These are phyloP conservation scores for Recurvomyces mirabilis DNA, from an alignment of 495 filamentous ascomycete genomes.

Conservation along the genomic window DNA sequence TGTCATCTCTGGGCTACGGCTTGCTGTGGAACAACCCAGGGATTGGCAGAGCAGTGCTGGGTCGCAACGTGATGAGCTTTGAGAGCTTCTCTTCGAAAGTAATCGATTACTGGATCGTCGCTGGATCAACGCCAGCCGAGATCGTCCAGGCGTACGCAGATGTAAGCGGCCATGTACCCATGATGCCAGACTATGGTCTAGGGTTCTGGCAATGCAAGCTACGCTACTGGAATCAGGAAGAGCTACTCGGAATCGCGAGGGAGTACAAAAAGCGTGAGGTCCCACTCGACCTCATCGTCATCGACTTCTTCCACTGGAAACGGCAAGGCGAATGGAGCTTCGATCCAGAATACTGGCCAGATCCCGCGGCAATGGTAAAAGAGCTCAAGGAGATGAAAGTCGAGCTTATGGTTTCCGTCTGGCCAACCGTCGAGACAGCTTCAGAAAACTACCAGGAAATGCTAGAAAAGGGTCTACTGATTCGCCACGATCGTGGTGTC, in stretches of 20 bases:
- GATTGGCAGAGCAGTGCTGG: conserved; percentile 45
- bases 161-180: conserved; percentile 43
- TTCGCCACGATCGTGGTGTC: conserved; percentile 43
- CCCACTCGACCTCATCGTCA: conserved; percentile 46
- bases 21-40: conserved; percentile 50
- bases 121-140: conserved; percentile 40
- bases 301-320: conserved; percentile 53
- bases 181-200: conserved; percentile 53
- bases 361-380: conserved; percentile 45
- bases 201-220: conserved; percentile 55
- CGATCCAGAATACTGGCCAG: conserved; percentile 46
- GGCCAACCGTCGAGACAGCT: conserved; percentile 44
- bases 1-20: conserved; percentile 46
- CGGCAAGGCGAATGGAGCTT: conserved; percentile 50
- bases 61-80: conserved; percentile 47
- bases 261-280: conserved; percentile 41
- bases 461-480: conserved; percentile 41
- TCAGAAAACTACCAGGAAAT: conserved; percentile 45
- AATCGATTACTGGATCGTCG: conserved; percentile 50
- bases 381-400: conserved; percentile 42
- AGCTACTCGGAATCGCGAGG: conserved; percentile 42
- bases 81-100: conserved; percentile 42
- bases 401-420: conserved; percentile 51
- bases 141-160: conserved; percentile 42
- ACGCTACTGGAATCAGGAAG: conserved; percentile 48